Conservation (phyloP, 1,284 basidiomycete genomes). For the Apiotrichum porosum region DNA sequence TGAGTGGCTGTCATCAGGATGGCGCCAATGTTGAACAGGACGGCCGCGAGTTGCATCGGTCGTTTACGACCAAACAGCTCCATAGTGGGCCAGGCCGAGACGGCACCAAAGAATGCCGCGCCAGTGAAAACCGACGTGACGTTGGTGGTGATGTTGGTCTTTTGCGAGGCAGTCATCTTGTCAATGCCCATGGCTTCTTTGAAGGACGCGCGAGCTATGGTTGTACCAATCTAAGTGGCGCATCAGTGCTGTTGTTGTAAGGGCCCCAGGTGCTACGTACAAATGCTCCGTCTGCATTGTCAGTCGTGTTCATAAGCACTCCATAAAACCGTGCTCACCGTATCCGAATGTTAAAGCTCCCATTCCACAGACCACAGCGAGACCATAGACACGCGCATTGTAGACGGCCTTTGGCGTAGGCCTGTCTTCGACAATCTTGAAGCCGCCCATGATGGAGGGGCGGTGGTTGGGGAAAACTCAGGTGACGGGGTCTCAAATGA, state of each 20-base stretch:
- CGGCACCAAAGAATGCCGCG: slow-evolving; percentile 40
- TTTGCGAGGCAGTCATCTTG: slow-evolving; percentile 35
- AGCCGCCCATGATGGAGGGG: slow-evolving; percentile 17
- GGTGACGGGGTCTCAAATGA: too few species aligned
- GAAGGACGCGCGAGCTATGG: slow-evolving; percentile 52
- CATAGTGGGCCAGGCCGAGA: slow-evolving; percentile 23
- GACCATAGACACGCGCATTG: slow-evolving; percentile 53
- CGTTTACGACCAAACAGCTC: slow-evolving; percentile 31
- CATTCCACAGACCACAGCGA: slow-evolving; percentile 36
- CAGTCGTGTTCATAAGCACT: too few species aligned
- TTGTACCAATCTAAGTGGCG: slow-evolving; percentile 52
- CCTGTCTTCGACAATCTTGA: slow-evolving; percentile 46
- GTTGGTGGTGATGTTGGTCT: slow-evolving; percentile 47
- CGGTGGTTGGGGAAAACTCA: too few species aligned
- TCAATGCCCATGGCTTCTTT: slow-evolving; percentile 49
- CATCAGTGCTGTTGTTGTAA: too few species aligned
- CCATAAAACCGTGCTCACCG: too few species aligned
- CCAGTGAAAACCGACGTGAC: slow-evolving; percentile 47
- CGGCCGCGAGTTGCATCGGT: slow-evolving; percentile 27
- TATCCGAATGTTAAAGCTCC: slow-evolving; percentile 50
- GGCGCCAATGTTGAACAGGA: slow-evolving; percentile 43
- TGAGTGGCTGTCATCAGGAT: slow-evolving; percentile 39
- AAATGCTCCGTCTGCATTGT: too few species aligned
- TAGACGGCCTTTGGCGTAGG: slow-evolving; percentile 53
- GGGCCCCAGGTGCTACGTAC: too few species aligned